Conservation (phyloP, 1,284 basidiomycete genomes). For the Afroboletus lepidellus region DNA sequence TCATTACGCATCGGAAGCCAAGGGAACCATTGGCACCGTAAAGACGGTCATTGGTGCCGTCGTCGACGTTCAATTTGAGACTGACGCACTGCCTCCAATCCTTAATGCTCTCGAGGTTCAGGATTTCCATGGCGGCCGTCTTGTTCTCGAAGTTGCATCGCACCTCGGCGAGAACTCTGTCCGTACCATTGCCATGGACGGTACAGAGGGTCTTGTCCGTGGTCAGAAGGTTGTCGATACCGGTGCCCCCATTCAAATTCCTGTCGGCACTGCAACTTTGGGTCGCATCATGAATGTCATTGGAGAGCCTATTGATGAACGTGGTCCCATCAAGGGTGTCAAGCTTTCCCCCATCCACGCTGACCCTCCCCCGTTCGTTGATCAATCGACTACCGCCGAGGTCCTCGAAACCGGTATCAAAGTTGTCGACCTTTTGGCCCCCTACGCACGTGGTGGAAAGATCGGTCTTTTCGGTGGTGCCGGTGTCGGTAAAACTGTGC, state of each 20-base stretch:
- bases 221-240: slow-evolving; percentile 97
- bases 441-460: slow-evolving; percentile 99
- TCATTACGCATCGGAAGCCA: slow-evolving; percentile 89
- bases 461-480: slow-evolving; percentile 99
- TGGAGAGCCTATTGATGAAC: slow-evolving; percentile 99
- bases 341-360: slow-evolving; percentile 92
- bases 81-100: slow-evolving; percentile 90
- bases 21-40: slow-evolving; percentile 69
- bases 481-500: slow-evolving; percentile 99
- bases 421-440: slow-evolving; percentile 98
- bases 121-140: slow-evolving; percentile 87
- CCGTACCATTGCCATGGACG: slow-evolving; percentile 97
- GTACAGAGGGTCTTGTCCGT: slow-evolving; percentile 99
- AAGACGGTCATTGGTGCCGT: slow-evolving; percentile 99
- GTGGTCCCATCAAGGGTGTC: slow-evolving; percentile 96
- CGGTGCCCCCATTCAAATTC: slow-evolving; percentile 93
- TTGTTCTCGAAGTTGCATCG: slow-evolving; percentile 95
- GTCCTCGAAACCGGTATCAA: slow-evolving; percentile 99
- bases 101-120: slow-evolving; percentile 98
- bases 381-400: slow-evolving; percentile 97
- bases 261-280: slow-evolving; percentile 90
- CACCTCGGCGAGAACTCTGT: slow-evolving; percentile 99
- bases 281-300: slow-evolving; percentile 99
- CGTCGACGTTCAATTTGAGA: slow-evolving; percentile 96
- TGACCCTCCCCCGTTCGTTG: slow-evolving; percentile 94